Base-by-base conservation (phyloP, 768 basidiomycete genomes). In the Gyrodon lividus region DNA sequence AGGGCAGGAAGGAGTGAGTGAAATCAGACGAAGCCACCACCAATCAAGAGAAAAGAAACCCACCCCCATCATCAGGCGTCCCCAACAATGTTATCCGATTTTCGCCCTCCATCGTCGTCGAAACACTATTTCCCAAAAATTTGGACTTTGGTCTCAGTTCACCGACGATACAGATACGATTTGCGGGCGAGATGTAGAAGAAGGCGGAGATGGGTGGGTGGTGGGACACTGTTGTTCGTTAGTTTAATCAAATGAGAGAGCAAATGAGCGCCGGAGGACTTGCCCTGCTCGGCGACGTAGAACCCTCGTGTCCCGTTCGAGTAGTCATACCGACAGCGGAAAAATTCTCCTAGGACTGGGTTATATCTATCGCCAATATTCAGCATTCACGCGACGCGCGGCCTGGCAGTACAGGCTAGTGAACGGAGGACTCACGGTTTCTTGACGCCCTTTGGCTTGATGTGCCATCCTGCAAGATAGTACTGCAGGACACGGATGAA, bases 381-480 rank as follows among this genome's bases (percentile, higher is more conserved):
- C 46, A 56, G 51, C 41, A 39, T 40, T 43, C 47, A 45, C 43
- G n/a, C 12, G 22, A 0, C 10, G 20, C 31, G 13, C 12, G 13
- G 10, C 9, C 33, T 9, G 41, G 23, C 5, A 24, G n/a, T 13
- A 17, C 16, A n/a, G 17, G n/a, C 5, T 17, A 24, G 46, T 37
- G 48, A 37, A 31, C 2, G 41, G 10, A 28, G 42, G 54, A 76
- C 89, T 72, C 63, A 94, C 83, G 96, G 96, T 73, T 99, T 99
- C 87, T 99, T 99, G 54, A 98, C 97, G 47, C 94, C 97, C 74
- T 90, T 95, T 59, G 97, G 95, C 72, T 98, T 98, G 74, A 98
- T 95, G 72, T 98, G 97, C 97, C 97, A 99, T 20, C 97, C 97
- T n/a, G 91, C 87, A 42, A 99, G 85, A 68, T 98, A 99, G 68